Evolutionary conservation across 257 asterid species (phyloP).

Genomic region (Paulownia fortunei): DNA sequence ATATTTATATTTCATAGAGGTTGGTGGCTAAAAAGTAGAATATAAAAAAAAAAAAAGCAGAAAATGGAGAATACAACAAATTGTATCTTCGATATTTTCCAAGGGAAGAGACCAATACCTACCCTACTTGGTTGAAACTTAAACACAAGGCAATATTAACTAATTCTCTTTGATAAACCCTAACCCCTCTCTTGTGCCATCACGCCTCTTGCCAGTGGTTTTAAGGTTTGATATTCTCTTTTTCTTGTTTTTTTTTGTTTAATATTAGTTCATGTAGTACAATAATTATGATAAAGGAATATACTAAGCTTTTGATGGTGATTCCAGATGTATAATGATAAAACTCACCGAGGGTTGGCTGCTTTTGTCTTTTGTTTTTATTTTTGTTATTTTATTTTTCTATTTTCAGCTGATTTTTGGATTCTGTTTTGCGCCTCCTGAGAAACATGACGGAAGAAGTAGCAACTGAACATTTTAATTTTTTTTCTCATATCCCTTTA

Average conservation of each 20-base stretch:
- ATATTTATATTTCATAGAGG: no score
- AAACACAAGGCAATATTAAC: not conserved
- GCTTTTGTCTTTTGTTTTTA: not conserved
- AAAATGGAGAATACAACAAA: not conserved
- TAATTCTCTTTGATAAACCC: slow-evolving; percentile 25
- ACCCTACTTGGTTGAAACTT: not conserved
- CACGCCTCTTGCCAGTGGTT: not conserved
- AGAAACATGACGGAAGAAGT: not conserved
- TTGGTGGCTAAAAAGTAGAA: no score
- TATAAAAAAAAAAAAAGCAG: no score
- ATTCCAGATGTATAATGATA: not conserved
- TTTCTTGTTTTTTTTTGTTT: not conserved
- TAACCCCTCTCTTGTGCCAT: not conserved
- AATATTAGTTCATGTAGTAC: not conserved
- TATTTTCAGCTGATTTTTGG: not conserved
- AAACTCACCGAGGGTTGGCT: not conserved
- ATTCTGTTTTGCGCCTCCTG: not conserved
- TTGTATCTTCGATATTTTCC: not conserved
- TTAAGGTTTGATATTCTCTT: not conserved
- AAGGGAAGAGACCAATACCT: no score
- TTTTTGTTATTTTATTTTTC: not conserved
- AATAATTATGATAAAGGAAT: not conserved
- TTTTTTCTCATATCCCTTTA: no score
- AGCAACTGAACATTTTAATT: not conserved
- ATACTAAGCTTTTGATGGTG: not conserved